These are phyloP conservation scores for Globisporangium paroecandrum DNA, from an alignment of 352 stramenopile species.

Conservation along the genomic window DNA sequence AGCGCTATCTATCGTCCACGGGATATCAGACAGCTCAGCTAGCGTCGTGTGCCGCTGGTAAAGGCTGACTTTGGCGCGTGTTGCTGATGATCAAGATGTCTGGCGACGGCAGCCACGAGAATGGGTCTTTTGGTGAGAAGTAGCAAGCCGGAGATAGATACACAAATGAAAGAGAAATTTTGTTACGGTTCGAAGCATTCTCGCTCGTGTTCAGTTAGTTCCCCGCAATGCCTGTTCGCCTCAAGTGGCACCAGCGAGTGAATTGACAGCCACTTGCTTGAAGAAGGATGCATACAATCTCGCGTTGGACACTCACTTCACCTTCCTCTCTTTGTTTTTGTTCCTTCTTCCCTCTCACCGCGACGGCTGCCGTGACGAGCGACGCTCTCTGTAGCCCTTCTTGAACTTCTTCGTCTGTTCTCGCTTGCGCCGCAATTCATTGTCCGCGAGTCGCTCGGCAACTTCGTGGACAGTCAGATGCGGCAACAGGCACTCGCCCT, in stretches of 20 bases:
- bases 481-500: slow-evolving; percentile 31
- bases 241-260: not conserved
- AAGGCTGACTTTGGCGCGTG: no score
- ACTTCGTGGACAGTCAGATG: slow-evolving; percentile 55
- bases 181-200: not conserved
- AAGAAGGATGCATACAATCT: not conserved
- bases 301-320: not conserved
- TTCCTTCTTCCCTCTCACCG: not conserved
- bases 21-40: no score
- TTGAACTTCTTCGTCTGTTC: slow-evolving; percentile 19
- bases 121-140: not conserved
- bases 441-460: slow-evolving; percentile 48
- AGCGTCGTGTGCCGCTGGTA: not conserved
- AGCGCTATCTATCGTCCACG: not conserved
- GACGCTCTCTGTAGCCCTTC: not conserved
- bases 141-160: not conserved
- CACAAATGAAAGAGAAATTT: not conserved
- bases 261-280: not conserved
- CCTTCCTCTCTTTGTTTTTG: not conserved
- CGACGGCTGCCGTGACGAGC: not conserved
- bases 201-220: no score
- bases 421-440: slow-evolving; percentile 27
- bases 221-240: no score
- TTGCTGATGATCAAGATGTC: not conserved
- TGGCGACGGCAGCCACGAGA: not conserved